Conservation (phyloP, 768 basidiomycete species). For the Mycena alexandri region DNA sequence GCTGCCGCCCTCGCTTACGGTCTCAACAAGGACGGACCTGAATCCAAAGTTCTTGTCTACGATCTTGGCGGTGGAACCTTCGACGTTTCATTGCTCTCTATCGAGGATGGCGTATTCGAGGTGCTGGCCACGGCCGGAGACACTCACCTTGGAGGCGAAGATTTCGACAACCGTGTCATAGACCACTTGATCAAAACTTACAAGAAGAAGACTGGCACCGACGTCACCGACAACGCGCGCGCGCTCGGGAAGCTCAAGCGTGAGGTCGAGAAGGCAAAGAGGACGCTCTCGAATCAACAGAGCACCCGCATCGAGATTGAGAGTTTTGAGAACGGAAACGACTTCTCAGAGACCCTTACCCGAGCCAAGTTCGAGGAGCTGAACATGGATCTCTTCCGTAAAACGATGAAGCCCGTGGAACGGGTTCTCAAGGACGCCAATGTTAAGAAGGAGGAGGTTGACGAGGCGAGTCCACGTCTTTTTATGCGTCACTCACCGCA, state of each 20-base stretch:
- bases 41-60: constrained; percentile 75
- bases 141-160: constrained; percentile 81
- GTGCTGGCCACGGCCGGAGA: constrained; percentile 80
- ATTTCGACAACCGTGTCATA: constrained; percentile 81
- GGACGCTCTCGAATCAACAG: constrained; percentile 66
- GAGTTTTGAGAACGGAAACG: constrained; percentile 78
- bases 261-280: constrained; percentile 81
- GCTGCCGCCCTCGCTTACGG: constrained; percentile 81
- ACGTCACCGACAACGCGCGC: constrained; percentile 70
- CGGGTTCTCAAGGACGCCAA: constrained; percentile 86
- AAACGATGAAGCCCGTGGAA: constrained; percentile 89
- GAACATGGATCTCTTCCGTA: constrained; percentile 85
- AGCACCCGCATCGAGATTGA: constrained; percentile 74
- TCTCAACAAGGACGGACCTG: constrained; percentile 70
- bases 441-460: constrained; percentile 82
- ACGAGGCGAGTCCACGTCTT: constrained; percentile 60
- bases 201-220: constrained; percentile 75
- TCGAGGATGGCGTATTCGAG: constrained; percentile 79
- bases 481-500: not conserved
- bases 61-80: constrained; percentile 82
- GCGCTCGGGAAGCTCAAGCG: constrained; percentile 80
- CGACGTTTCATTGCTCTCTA: constrained; percentile 77
- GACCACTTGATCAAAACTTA: constrained; percentile 78
- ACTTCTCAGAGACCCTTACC: constrained; percentile 84
- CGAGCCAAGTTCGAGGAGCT: constrained; percentile 90